Evolutionary conservation across 1,139 yeast genomes (phyloP).

Genomic region (Hyphopichia buzzinii): DNA sequence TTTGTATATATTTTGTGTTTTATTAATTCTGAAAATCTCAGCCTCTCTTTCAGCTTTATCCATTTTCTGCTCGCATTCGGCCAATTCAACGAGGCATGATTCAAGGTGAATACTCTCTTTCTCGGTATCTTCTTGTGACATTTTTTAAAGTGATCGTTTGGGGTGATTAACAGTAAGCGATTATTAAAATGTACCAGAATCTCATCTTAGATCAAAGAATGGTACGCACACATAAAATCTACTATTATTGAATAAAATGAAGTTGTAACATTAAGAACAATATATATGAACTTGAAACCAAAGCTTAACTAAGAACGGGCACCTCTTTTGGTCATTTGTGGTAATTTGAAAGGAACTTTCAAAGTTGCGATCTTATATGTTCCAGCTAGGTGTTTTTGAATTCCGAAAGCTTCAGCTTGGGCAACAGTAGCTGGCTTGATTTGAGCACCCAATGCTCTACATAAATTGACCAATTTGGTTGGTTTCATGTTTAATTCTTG

Average conservation of each 20-base stretch:
- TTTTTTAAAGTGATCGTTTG: too few relatives aligned
- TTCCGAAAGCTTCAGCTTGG: slow-evolving; percentile 82
- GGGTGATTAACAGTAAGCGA: too few relatives aligned
- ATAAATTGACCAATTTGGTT: slow-evolving; percentile 62
- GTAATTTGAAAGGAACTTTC: slow-evolving; percentile 86
- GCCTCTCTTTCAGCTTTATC: slow-evolving; percentile 56
- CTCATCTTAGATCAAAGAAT: too few relatives aligned
- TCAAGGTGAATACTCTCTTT: slow-evolving; percentile 12
- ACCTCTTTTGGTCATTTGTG: slow-evolving; percentile 75
- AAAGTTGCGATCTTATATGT: slow-evolving; percentile 77
- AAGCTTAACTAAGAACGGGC: background rate
- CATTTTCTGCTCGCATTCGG: slow-evolving; percentile 56
- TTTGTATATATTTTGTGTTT: slow-evolving; percentile 49
- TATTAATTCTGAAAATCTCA: slow-evolving; percentile 46
- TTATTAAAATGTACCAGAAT: too few relatives aligned
- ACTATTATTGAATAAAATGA: too few relatives aligned
- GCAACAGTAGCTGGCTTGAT: slow-evolving; percentile 74
- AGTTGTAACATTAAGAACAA: too few relatives aligned
- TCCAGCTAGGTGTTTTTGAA: slow-evolving; percentile 62
- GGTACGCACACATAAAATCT: too few relatives aligned
- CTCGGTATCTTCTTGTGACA: slow-evolving; percentile 3
- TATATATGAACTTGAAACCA: too few relatives aligned
- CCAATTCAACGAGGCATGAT: slow-evolving; percentile 30
- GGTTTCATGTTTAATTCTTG: slow-evolving; percentile 84
- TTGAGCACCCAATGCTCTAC: slow-evolving; percentile 79